Evolutionary conservation across 2,329 filamentous ascomycete species (phyloP).

Genomic region (Epicoccum sorghinum): DNA sequence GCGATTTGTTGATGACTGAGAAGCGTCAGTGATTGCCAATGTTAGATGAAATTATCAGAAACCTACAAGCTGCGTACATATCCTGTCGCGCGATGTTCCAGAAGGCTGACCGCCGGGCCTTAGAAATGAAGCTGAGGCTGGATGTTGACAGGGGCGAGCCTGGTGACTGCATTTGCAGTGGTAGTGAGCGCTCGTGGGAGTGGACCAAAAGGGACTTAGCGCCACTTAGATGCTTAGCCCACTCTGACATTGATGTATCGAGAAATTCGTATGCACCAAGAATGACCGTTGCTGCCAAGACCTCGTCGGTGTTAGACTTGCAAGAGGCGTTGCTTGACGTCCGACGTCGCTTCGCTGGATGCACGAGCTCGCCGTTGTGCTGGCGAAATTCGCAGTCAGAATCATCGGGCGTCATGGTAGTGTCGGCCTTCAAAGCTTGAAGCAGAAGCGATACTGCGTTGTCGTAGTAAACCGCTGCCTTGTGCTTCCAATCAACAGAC

Average conservation of each 20-base stretch:
- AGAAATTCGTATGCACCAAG: conserved; percentile 71
- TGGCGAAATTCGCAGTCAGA: conserved; percentile 33
- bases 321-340: conserved; percentile 48
- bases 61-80: conserved; percentile 66
- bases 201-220: conserved; percentile 67
- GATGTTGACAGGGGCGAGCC: conserved; percentile 34
- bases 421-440: conserved; percentile 44
- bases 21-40: conserved; percentile 11
- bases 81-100: conserved; percentile 73
- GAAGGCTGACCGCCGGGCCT: conserved; percentile 65
- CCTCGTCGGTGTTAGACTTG: conserved; percentile 61
- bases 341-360: conserved; percentile 49
- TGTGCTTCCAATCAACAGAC: conserved; percentile 64
- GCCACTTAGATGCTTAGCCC: conserved; percentile 69
- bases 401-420: conserved; percentile 37
- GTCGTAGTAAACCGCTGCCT: conserved; percentile 66
- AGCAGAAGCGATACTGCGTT: conserved; percentile 59
- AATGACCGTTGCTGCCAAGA: conserved; percentile 69
- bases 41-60: background rate
- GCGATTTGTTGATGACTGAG: conserved; percentile 63
- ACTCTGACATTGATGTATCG: conserved; percentile 67
- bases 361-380: conserved; percentile 21
- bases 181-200: conserved; percentile 58
- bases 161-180: conserved; percentile 51
- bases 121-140: conserved; percentile 51